Base-by-base conservation (phyloP, 1,139 yeast genomes). In the Geotrichum carabidarum region DNA sequence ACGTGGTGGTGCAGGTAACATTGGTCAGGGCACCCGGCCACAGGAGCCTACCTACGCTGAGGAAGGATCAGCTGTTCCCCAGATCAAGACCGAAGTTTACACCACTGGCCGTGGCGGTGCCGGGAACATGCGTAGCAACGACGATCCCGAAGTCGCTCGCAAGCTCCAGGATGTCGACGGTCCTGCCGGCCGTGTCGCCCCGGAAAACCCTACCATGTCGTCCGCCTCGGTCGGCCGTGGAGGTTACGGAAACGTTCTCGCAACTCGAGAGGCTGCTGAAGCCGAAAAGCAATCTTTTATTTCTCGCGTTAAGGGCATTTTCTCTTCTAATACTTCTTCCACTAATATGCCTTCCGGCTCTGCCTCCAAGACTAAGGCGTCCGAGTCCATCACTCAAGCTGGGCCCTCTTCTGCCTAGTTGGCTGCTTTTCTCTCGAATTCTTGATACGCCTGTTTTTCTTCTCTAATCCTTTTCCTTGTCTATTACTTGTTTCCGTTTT, bases 71-170 rank as follows among this genome's bases (percentile, higher is more conserved):
- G 40, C 48, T 35, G 80, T 86, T 18, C 93, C 91, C 18, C 79
- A 74, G 61, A 72, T 85, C 54, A 71, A 76, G 48, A 80, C 81
- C 40, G 78, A 80, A 31, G 78, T 79, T 38, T 80, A 82, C 62
- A 78, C 88, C 31, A 86, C 93, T 1, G 94, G 94, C 34, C 77
- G 94, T 62, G 94, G 94, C 8, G 94, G 94, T 1, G 83, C 81
- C 50, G 94, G 94, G 5, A 86, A 86, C 65, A 86, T 86, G 88
- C 73, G 77, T 60, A 55, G 71, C 59, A 85, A 85, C 68, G 77
- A 76, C 46, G 83, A 84, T 65, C 82, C 86, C 1, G 76, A 77
- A 54, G 65, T 81, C 51, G 78, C 89, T 4, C 74, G 93, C 57
- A 78, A 75, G 61, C 77, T 86, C 14, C 93, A 86, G 68, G 93